These are phyloP conservation scores for Papiliotrema flavescens DNA, from an alignment of 1,284 basidiomycete species.

Conservation along the genomic window DNA sequence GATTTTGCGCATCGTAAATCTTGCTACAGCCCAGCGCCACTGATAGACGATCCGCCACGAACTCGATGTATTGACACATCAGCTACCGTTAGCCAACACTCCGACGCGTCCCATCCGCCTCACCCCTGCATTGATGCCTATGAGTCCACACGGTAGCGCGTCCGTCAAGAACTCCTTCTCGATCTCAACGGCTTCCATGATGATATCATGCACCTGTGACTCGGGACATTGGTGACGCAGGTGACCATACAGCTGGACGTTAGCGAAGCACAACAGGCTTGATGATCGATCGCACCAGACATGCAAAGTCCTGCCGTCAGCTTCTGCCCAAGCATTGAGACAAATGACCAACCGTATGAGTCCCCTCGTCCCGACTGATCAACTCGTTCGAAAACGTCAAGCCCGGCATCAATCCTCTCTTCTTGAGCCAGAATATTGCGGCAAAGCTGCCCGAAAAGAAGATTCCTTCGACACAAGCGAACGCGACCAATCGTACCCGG, in stretches of 20 bases:
- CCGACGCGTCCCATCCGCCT: constrained; percentile 19
- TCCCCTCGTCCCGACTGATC: constrained; percentile 92
- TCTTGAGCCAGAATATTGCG: constrained; percentile 98
- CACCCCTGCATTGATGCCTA: constrained; percentile 54
- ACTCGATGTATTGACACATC: constrained; percentile 93
- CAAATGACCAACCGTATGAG: constrained; percentile 66
- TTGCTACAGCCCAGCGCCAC: constrained; percentile 77
- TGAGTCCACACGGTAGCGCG: constrained; percentile 52
- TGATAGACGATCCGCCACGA: constrained; percentile 84
- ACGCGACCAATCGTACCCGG: constrained; percentile 83
- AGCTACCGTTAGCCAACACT: constrained; percentile 58
- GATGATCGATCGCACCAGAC: constrained; percentile 15
- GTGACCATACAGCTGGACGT: constrained; percentile 82
- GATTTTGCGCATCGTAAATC: constrained; percentile 68
- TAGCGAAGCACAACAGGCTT: neutral
- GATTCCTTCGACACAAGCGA: constrained; percentile 94
- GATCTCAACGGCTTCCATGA: constrained; percentile 73
- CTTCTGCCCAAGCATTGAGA: neutral
- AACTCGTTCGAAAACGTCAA: constrained; percentile 94
- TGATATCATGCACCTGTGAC: constrained; percentile 66
- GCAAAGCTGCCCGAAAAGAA: constrained; percentile 95
- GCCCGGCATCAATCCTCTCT: constrained; percentile 96
- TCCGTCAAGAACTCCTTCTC: constrained; percentile 77
- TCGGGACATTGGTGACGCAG: constrained; percentile 67
- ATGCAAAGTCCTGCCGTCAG: constrained; percentile 55